These are phyloP conservation scores for Hippophae rhamnoides DNA, from an alignment of 306 rosid species.

Conservation along the genomic window DNA sequence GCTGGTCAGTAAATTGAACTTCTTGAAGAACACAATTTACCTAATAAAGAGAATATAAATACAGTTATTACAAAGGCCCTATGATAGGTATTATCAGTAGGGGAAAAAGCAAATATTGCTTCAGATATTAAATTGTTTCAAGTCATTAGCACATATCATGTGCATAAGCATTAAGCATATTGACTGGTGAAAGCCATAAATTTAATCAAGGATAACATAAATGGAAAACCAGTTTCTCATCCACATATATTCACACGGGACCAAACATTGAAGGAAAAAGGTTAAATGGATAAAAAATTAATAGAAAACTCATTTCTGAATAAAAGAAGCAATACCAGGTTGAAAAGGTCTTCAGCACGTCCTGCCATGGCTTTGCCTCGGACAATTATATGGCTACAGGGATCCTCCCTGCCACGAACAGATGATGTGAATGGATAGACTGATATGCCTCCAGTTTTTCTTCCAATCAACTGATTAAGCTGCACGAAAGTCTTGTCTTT, in stretches of 20 bases:
- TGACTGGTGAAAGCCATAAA: neutral
- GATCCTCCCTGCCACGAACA: constrained; percentile 63
- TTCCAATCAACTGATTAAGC: constrained; percentile 87
- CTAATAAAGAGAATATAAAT: constrained; percentile 20
- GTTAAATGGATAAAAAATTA: neutral
- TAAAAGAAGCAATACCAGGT: constrained; percentile 51
- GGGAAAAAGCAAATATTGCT: neutral
- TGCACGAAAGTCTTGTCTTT: constrained; percentile 92
- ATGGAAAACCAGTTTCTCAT: neutral
- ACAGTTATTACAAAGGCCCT: neutral
- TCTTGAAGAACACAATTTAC: constrained; percentile 79
- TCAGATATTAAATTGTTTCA: neutral
- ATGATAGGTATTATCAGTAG: neutral
- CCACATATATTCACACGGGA: neutral
- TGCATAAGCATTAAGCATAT: neutral
- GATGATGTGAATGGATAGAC: constrained; percentile 93
- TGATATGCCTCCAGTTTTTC: constrained; percentile 97
- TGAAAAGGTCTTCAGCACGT: constrained; percentile 71
- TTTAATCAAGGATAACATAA: neutral
- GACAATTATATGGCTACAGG: constrained; percentile 76
- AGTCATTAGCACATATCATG: neutral
- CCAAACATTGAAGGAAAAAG: neutral
- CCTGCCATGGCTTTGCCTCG: constrained; percentile 97
- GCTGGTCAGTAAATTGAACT: constrained; percentile 92
- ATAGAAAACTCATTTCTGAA: neutral